Percentiles rank a stretch among this genome's conserved stretches.
Conservation (phyloP, 208 protist genomes). For the Wallacemonas sp. region DNA sequence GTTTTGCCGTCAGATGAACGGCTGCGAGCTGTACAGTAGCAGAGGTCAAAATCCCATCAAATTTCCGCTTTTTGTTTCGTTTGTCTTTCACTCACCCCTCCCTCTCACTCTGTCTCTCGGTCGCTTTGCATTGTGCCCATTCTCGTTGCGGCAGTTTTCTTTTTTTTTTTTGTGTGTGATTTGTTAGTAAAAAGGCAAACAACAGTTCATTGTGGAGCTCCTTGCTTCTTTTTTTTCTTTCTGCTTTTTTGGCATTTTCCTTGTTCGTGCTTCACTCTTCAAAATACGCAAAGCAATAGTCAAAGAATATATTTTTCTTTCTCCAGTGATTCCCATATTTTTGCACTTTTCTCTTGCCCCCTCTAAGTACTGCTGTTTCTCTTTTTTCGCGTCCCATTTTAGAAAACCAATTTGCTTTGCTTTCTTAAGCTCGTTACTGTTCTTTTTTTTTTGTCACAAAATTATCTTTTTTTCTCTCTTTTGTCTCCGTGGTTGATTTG, state of each 20-base stretch:
- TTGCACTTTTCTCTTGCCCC: background rate
- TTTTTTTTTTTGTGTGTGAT: background rate
- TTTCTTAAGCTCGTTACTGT: background rate
- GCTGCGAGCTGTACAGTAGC: too few species aligned
- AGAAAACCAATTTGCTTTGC: background rate
- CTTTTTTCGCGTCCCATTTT: background rate
- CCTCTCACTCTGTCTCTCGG: background rate
- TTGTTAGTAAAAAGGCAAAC: too few species aligned
- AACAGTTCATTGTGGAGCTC: too few species aligned
- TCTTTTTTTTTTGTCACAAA: background rate
- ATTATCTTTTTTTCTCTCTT: conserved; percentile 6
- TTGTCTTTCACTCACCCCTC: background rate
- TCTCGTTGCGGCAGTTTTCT: background rate
- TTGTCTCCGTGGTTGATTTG: too few species aligned
- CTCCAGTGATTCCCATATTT: too few species aligned
- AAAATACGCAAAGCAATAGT: too few species aligned
- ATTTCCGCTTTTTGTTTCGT: background rate
- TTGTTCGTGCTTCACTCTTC: too few species aligned
- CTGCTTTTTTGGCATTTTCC: too few species aligned
- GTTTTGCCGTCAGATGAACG: too few species aligned
- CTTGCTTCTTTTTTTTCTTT: too few species aligned
- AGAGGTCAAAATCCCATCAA: too few species aligned
- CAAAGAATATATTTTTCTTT: too few species aligned
- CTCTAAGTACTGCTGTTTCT: background rate
- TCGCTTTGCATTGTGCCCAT: background rate